Percentiles rank a stretch among this genome's conserved stretches.
Conservation (phyloP, 192 early-diverging fungal species). For the Pecoramyces ruminantium region DNA sequence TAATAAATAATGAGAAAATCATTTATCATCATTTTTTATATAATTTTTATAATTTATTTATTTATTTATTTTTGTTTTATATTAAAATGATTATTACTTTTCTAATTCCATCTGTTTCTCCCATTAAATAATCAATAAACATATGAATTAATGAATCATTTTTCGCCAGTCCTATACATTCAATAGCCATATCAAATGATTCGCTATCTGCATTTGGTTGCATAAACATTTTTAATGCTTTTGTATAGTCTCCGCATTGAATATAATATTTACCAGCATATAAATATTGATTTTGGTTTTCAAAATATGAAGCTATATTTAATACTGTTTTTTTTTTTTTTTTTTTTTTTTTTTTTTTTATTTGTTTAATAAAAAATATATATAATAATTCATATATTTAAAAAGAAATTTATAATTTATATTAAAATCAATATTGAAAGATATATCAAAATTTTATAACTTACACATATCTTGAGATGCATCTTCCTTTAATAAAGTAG, state of each 20-base stretch:
- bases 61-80: not conserved
- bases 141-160: conserved; percentile 29
- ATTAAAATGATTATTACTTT: too few relatives aligned
- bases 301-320: conserved; percentile 25
- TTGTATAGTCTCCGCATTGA: conserved; percentile 20
- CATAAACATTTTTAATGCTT: conserved; percentile 23
- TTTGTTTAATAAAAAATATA: too few relatives aligned
- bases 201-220: not conserved
- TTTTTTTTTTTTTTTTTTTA: too few relatives aligned
- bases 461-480: conserved; percentile 11
- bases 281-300: conserved; percentile 17
- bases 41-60: not conserved
- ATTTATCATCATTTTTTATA: not conserved
- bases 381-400: too few relatives aligned
- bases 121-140: conserved; percentile 38
- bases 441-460: not conserved
- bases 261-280: conserved; percentile 24
- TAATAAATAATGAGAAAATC: too few relatives aligned
- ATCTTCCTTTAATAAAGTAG: conserved; percentile 23
- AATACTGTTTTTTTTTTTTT: conserved; percentile 4
- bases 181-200: conserved; percentile 26
- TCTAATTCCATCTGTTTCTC: conserved; percentile 31
- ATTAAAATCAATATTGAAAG: too few relatives aligned
- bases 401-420: too few relatives aligned
- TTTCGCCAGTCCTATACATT: conserved; percentile 30